These are phyloP conservation scores for Hypomyces perniciosus DNA, from an alignment of 2,329 filamentous ascomycete genomes.

Conservation along the genomic window DNA sequence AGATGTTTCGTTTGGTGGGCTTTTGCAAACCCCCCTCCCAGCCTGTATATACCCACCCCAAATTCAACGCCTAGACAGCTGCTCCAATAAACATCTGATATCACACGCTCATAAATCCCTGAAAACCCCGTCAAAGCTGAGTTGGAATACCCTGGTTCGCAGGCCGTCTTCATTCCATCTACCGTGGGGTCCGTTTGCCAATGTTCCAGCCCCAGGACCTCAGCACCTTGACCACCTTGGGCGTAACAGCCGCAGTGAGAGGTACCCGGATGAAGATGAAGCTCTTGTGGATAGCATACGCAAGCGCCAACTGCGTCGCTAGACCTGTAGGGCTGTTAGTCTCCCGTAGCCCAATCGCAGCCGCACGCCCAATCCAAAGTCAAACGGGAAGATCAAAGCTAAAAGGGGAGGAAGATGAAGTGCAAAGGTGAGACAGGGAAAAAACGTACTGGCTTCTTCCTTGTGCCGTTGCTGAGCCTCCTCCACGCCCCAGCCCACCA, in stretches of 20 bases:
- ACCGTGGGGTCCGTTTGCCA: conserved; percentile 55
- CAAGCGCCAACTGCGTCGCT: conserved; percentile 79
- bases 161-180: neutral
- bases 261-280: conserved; percentile 96
- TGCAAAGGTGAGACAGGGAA: neutral
- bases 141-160: neutral
- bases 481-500: conserved; percentile 55
- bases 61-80: neutral
- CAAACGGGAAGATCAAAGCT: neutral
- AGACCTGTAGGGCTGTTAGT: conserved; percentile 42
- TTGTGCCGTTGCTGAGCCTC: conserved; percentile 56
- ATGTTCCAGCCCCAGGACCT: conserved; percentile 92
- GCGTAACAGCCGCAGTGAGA: conserved; percentile 80
- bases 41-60: neutral
- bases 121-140: neutral
- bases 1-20: neutral
- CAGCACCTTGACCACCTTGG: conserved; percentile 87
- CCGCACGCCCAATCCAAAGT: neutral
- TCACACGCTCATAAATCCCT: neutral
- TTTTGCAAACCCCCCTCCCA: neutral
- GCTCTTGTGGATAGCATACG: conserved; percentile 96
- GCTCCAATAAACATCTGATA: neutral
- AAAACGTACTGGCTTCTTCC: conserved; percentile 66
- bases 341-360: conserved; percentile 1
- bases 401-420: neutral